A percentile compares a stretch with the other conserved stretches of the same genome.
These are phyloP conservation scores for Saturnispora serradocipensis DNA, from an alignment of 805 yeast species.

Conservation along the genomic window DNA sequence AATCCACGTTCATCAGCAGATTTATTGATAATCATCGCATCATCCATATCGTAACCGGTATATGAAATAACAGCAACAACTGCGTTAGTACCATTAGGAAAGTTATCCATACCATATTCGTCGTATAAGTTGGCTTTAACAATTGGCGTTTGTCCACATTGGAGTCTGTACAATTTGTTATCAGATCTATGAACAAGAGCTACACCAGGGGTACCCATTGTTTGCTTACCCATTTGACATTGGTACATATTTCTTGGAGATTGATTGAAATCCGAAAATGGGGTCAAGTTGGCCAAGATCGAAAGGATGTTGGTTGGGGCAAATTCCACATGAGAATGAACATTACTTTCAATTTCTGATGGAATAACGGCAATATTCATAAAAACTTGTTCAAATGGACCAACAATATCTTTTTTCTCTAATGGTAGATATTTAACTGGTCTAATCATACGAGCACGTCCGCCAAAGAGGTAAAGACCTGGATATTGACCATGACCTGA, in stretches of 20 bases:
- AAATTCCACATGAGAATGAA: conserved; percentile 89
- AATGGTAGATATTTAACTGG: conserved; percentile 89
- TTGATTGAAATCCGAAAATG: conserved; percentile 97
- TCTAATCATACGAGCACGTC: conserved; percentile 90
- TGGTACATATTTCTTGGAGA: conserved; percentile 99
- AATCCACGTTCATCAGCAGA: conserved; percentile 97
- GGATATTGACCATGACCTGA: conserved; percentile 95
- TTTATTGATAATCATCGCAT: conserved; percentile 96
- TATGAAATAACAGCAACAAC: conserved; percentile 98
- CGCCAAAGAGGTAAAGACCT: conserved; percentile 85
- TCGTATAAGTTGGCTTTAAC: conserved; percentile 91
- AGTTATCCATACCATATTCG: conserved; percentile 95
- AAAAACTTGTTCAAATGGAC: conserved; percentile 97
- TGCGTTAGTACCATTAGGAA: conserved; percentile 97
- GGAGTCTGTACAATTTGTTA: conserved; percentile 86
- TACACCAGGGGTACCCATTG: conserved; percentile 99
- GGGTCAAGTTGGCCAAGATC: conserved; percentile 92
- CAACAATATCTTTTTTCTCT: conserved; percentile 76
- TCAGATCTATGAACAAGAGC: conserved; percentile 88
- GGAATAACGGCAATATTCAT: conserved; percentile 95
- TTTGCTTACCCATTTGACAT: conserved; percentile 99
- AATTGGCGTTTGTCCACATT: conserved; percentile 94
- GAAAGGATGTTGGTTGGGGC: conserved; percentile 92
- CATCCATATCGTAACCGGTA: conserved; percentile 99
- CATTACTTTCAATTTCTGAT: conserved; percentile 69